A percentile compares a stretch with the other conserved stretches of the same genome.
These are phyloP conservation scores for Neocatenulostroma microsporum DNA, from an alignment of 2,329 filamentous ascomycete genomes.

Conservation along the genomic window DNA sequence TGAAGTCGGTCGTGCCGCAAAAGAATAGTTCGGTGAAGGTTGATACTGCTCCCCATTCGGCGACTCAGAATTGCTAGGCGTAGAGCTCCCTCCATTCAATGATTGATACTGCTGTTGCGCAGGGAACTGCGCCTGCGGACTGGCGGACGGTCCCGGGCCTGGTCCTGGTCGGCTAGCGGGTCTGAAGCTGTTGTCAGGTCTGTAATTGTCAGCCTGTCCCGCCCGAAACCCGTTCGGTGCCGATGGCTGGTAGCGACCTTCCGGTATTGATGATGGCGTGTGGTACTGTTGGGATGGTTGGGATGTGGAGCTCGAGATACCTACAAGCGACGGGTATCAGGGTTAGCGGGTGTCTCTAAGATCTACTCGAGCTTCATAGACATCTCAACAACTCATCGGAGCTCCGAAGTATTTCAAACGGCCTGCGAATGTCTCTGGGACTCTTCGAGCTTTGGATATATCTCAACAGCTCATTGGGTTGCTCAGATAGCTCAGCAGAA, in stretches of 20 bases:
- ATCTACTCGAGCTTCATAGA: too few relatives aligned
- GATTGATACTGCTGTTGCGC: not conserved
- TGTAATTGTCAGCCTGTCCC: slow-evolving; percentile 9
- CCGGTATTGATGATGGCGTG: slow-evolving; percentile 11
- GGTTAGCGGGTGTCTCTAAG: too few relatives aligned
- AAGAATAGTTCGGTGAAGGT: too few relatives aligned
- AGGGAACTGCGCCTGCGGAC: not conserved
- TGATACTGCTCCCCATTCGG: too few relatives aligned
- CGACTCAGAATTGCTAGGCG: not conserved
- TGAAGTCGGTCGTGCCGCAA: not conserved
- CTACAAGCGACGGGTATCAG: too few relatives aligned
- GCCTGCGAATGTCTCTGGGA: too few relatives aligned
- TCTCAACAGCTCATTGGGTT: too few relatives aligned
- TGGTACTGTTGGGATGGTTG: slow-evolving; percentile 3
- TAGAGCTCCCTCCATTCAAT: not conserved
- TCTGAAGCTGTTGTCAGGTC: slow-evolving; percentile 5
- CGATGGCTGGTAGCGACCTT: slow-evolving; percentile 4
- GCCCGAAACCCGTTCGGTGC: slow-evolving; percentile 1
- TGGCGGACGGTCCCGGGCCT: not conserved
- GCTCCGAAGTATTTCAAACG: too few relatives aligned
- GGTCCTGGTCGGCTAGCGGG: slow-evolving; percentile 2
- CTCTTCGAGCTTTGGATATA: too few relatives aligned
- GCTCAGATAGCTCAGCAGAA: too few relatives aligned
- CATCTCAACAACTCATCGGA: too few relatives aligned
- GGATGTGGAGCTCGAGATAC: too few relatives aligned